Conservation (phyloP, 2,329 filamentous ascomycete species). For the Aspergillus terreus region DNA sequence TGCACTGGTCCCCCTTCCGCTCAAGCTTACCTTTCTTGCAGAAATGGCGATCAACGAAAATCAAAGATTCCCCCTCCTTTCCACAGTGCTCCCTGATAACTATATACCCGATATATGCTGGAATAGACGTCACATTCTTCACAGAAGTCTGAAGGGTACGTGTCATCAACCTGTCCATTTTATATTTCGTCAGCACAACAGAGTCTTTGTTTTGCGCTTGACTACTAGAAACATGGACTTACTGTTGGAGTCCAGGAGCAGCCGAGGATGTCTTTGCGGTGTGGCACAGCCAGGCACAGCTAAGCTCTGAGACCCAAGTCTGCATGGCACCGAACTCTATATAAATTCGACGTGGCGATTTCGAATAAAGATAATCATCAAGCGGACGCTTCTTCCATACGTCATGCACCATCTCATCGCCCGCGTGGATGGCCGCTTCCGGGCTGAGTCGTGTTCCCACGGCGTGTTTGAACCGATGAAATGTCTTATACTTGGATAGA, state of each 20-base stretch:
- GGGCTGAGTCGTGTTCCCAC: no score
- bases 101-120: not conserved
- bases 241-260: not conserved
- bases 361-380: not conserved
- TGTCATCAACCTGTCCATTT: not conserved
- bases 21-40: not conserved
- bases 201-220: not conserved
- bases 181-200: no score
- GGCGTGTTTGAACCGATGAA: no score
- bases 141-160: not conserved
- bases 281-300: not conserved
- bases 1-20: not conserved
- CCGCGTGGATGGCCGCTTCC: no score
- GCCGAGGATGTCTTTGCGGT: not conserved
- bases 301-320: not conserved
- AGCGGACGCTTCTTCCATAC: not conserved
- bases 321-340: not conserved
- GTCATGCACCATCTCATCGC: not conserved
- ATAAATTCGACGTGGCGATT: not conserved
- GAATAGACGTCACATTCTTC: not conserved
- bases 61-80: not conserved
- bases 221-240: not conserved
- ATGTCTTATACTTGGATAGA: no score
- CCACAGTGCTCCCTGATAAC: not conserved
- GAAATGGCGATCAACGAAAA: not conserved